These are phyloP conservation scores for Leccinum pachyderme DNA, from an alignment of 1,284 basidiomycete species.

Conservation along the genomic window DNA sequence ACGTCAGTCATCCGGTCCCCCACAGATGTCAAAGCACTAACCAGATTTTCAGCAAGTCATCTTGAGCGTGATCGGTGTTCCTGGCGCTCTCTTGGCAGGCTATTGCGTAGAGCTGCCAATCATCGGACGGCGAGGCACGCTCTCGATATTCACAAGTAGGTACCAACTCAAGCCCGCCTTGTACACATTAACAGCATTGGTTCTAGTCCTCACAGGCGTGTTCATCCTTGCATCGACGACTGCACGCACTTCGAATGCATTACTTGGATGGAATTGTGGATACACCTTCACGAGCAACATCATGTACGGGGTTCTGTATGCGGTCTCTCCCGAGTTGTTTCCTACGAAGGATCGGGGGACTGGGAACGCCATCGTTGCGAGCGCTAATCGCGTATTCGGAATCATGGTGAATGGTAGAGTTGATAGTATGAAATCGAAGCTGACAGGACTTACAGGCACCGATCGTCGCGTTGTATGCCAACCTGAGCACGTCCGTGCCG, in stretches of 20 bases:
- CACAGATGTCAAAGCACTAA: constrained; percentile 1
- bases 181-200: background rate
- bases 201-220: constrained; percentile 60
- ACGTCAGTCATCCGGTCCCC: constrained; percentile 40
- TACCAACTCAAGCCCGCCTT: background rate
- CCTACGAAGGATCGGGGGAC: constrained; percentile 71
- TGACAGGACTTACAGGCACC: constrained; percentile 46
- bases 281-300: constrained; percentile 66
- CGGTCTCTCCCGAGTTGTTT: constrained; percentile 69
- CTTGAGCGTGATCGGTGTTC: constrained; percentile 64
- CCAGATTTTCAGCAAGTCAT: constrained; percentile 52
- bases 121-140: constrained; percentile 61
- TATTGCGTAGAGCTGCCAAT: constrained; percentile 58
- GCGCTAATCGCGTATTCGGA: constrained; percentile 58
- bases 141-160: constrained; percentile 56
- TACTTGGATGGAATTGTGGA: constrained; percentile 69
- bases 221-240: constrained; percentile 75
- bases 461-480: constrained; percentile 62
- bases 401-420: constrained; percentile 49
- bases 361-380: constrained; percentile 57
- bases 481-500: constrained; percentile 60
- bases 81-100: constrained; percentile 62
- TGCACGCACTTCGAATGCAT: constrained; percentile 59
- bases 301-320: constrained; percentile 79
- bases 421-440: background rate